Percentiles rank a stretch among this genome's conserved stretches.
phyloP scores from a whole-genome alignment of 2,329 filamentous ascomycete genomes.

The Phaeosphaeriaceae sp. region DNA sequence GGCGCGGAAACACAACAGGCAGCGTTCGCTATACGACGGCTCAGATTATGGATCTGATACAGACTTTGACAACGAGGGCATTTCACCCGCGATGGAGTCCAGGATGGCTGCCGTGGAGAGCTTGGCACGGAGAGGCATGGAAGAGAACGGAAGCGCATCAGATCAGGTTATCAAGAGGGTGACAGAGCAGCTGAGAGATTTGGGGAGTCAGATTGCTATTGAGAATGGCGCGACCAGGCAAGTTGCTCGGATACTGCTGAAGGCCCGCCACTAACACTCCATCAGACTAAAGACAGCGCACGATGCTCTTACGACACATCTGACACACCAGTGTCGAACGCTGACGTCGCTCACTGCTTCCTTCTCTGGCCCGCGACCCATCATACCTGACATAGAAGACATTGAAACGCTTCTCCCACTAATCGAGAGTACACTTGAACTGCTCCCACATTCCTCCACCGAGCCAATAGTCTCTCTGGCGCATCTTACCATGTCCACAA shows the following conservation, averaged over 20 bases:
- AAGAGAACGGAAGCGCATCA: conserved; percentile 69
- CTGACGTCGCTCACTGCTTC: conserved; percentile 76
- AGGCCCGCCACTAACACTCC: conserved; percentile 17
- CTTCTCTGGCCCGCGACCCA: conserved; percentile 73
- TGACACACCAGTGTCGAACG: conserved; percentile 77
- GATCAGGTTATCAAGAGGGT: conserved; percentile 75
- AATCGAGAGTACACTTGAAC: conserved; percentile 69
- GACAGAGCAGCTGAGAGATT: conserved; percentile 72
- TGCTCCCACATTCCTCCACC: conserved; percentile 71
- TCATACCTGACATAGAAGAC: conserved; percentile 68
- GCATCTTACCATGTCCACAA: conserved; percentile 71
- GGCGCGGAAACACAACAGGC: conserved; percentile 49
- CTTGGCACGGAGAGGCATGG: conserved; percentile 68
- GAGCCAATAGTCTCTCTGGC: conserved; percentile 72
- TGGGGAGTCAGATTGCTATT: conserved; percentile 76
- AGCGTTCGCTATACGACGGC: conserved; percentile 69
- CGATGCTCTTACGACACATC: conserved; percentile 75
- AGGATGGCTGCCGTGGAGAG: conserved; percentile 78
- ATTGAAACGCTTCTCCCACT: conserved; percentile 75
- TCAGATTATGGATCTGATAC: conserved; percentile 78
- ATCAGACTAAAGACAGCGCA: conserved; percentile 77
- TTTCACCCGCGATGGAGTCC: conserved; percentile 71
- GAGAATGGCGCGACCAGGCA: conserved; percentile 77
- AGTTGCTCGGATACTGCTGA: conserved; percentile 19
- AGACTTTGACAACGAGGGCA: conserved; percentile 72